Percentiles rank a stretch among this genome's conserved stretches.
These are phyloP conservation scores for Corynespora cassiicola DNA, from an alignment of 2,329 filamentous ascomycete species.

Conservation along the genomic window DNA sequence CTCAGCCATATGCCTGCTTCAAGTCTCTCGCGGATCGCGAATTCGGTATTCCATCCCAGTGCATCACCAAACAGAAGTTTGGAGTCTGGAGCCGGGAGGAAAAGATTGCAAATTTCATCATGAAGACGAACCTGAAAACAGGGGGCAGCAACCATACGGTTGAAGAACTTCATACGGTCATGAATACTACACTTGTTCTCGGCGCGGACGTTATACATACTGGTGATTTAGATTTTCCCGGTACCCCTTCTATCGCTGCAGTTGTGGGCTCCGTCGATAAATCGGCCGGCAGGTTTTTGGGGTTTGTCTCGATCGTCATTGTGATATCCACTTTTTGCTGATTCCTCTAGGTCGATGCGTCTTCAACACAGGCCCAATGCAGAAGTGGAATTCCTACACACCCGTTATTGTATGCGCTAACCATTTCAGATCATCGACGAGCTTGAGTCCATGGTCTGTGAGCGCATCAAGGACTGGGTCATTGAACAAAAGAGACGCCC, in stretches of 20 bases:
- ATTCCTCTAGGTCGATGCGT: slow-evolving; percentile 1
- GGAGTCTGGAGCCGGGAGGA: no score
- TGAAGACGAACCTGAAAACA: slow-evolving; percentile 39
- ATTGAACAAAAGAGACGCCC: background rate
- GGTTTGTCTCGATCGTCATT: no score
- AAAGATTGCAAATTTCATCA: slow-evolving; percentile 21
- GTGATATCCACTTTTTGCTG: no score
- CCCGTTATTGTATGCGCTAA: background rate
- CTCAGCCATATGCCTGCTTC: slow-evolving; percentile 18
- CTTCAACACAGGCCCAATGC: slow-evolving; percentile 1
- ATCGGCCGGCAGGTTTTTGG: background rate
- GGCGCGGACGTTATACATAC: slow-evolving; percentile 52
- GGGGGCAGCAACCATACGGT: slow-evolving; percentile 28
- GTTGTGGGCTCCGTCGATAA: slow-evolving; percentile 4
- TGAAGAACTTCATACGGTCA: no score
- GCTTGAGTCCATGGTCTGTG: slow-evolving; percentile 1
- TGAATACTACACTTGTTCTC: slow-evolving; percentile 1
- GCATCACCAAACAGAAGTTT: no score
- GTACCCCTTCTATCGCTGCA: slow-evolving; percentile 9
- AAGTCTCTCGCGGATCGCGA: slow-evolving; percentile 19
- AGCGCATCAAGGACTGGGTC: background rate
- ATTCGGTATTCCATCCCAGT: slow-evolving; percentile 21
- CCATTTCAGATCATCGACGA: background rate
- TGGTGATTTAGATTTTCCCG: slow-evolving; percentile 7
- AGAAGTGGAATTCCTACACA: background rate